A percentile compares a stretch with the other conserved stretches of the same genome.
phyloP scores from a whole-genome alignment of 176 grass and related monocot species.

The Puccinellia tenuiflora region DNA sequence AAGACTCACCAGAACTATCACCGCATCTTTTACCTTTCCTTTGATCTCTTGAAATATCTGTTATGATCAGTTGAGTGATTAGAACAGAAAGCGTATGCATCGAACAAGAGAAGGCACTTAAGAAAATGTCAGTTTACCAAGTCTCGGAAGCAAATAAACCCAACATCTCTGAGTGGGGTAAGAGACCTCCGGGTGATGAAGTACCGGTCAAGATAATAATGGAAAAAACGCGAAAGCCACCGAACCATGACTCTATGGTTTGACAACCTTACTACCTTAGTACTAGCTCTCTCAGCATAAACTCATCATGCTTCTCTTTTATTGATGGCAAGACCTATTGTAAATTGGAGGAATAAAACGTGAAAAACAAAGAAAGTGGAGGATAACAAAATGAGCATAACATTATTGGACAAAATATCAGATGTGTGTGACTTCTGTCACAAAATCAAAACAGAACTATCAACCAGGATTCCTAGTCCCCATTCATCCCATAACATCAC shows the following conservation, averaged over 20 bases:
- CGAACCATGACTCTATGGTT: constrained; percentile 97
- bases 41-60: constrained; percentile 94
- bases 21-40: constrained; percentile 72
- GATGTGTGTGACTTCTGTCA: neutral
- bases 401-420: neutral
- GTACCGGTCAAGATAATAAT: constrained; percentile 96
- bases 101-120: neutral
- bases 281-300: constrained; percentile 84
- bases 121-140: constrained; percentile 38
- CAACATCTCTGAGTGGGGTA: constrained; percentile 69
- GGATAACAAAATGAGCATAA: neutral
- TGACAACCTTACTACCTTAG: constrained; percentile 75
- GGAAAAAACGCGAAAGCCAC: constrained; percentile 83
- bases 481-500: neutral
- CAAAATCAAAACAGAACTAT: neutral
- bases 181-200: constrained; percentile 72
- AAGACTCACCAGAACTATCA: constrained; percentile 72
- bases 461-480: neutral
- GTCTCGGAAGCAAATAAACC: constrained; percentile 71
- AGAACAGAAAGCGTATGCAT: neutral
- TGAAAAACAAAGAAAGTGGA: neutral
- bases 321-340: constrained; percentile 78
- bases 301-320: constrained; percentile 86
- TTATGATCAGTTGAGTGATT: constrained; percentile 2
- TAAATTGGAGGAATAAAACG: neutral